phyloP scores from a whole-genome alignment of 2,329 filamentous ascomycete species.

The Aaosphaeria arxii region DNA sequence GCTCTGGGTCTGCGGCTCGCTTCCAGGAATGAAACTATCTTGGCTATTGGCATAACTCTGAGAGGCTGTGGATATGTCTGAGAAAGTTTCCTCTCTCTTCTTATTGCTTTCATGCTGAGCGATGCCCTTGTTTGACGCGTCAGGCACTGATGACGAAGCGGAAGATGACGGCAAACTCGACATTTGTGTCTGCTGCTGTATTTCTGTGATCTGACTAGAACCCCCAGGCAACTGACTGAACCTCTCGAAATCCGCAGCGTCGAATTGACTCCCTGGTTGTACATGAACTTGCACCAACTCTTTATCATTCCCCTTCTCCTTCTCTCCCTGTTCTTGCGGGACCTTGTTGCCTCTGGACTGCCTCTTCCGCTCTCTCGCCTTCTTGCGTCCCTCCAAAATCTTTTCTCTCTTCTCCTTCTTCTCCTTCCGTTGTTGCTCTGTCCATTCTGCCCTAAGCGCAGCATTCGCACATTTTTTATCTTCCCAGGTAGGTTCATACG shows the following conservation, averaged over 20 bases:
- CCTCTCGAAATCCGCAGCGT: constrained; percentile 17
- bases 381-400: too few species aligned
- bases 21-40: background rate
- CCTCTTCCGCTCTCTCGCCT: too few species aligned
- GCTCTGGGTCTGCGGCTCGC: too few species aligned
- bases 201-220: background rate
- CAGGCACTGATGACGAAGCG: too few species aligned
- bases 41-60: background rate
- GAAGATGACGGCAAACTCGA: too few species aligned
- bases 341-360: too few species aligned
- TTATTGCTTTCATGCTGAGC: background rate
- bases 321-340: too few species aligned
- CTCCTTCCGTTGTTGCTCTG: constrained; percentile 26
- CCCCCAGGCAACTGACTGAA: constrained; percentile 14
- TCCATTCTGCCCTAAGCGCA: constrained; percentile 9
- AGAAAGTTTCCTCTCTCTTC: background rate
- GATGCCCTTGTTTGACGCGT: background rate
- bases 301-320: too few species aligned
- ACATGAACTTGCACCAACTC: constrained; percentile 10
- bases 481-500: constrained; percentile 54
- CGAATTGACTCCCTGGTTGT: constrained; percentile 12
- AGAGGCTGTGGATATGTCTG: background rate
- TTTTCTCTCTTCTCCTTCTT: background rate
- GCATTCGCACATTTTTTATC: constrained; percentile 33
- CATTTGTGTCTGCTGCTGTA: too few species aligned